Evolutionary conservation across 176 grass and related monocot genomes (phyloP), one percentile per base, ranked within the genome.

Genomic region (Puya raimondii): DNA sequence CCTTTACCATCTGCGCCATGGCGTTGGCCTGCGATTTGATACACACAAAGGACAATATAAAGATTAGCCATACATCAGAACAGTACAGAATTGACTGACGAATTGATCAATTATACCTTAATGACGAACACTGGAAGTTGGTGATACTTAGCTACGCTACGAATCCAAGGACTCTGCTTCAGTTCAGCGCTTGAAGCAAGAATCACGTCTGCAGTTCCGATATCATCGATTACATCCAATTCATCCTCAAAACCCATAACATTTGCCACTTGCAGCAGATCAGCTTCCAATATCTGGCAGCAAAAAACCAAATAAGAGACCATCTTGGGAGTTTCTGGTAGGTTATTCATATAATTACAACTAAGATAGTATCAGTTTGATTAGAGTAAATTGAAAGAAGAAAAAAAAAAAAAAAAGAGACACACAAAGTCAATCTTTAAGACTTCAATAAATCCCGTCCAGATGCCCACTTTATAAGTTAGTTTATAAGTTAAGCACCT

Each of bases 1-100:
- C 89, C 80, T 97, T 97, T 74, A 97, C 89, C 70, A 97, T 83
- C 67, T 92, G 94, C 64, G 94, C 84, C 94, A 97, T 97, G 23
- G 94, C 90, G 72, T 87, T 89, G 47, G 80, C 80, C 94, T 93
- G 77, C 54, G 71, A 54, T 11, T 51, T 16, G 49, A 67, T 52
- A 23, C 23, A 76, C 23, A 70, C 26, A 64, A 33, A 72, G 49
- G 64, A 67, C 11, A 66, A 65, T 52, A 65, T 4, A 76, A 74
- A 64, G 70, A n/a, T 59, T 3, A 76, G 51, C 49, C 92, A 70
- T 82, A 66, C 67, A 70, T 70, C 72, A 81, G 57, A 64, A 68
- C 64, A 79, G 75, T 54, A 66, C 14, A 17, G 64, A 49, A 69
- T 56, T 63, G 11, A 29, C 12, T 66, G 50, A 11, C 52, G 51